Conservation (phyloP, 306 rosid species). For the Cicer arietinum region DNA sequence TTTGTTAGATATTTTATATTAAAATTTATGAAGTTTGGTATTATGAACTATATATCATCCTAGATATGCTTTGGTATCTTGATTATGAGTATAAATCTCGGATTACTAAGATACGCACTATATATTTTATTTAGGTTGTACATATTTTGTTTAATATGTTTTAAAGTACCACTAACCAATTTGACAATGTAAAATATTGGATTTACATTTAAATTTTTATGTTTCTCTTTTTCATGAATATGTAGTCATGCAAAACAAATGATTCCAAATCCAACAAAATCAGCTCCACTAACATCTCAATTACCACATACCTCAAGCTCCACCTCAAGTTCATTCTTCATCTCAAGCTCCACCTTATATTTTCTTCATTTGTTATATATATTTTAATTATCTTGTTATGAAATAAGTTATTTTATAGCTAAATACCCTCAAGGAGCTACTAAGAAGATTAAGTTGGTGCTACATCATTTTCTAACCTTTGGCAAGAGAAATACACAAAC, state of each 20-base stretch:
- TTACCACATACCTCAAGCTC: not conserved
- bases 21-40: no score
- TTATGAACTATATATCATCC: no score
- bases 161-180: no score
- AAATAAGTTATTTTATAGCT: not conserved
- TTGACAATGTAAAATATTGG: no score
- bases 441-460: not conserved
- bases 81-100: no score
- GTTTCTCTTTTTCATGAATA: not conserved
- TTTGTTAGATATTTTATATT: no score
- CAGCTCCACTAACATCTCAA: not conserved
- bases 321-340: not conserved
- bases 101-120: no score
- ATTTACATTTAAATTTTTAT: not conserved
- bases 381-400: no score
- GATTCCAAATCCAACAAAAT: not conserved
- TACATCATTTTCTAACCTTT: not conserved
- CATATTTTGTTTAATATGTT: no score
- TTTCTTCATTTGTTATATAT: not conserved
- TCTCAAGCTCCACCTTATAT: not conserved
- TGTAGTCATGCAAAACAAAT: not conserved
- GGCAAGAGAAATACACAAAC: not conserved
- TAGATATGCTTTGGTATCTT: no score
- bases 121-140: no score
- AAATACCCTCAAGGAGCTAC: not conserved